Evolutionary conservation across 192 early-diverging fungal species (phyloP), one percentile per base, ranked within the genome.

Genomic region (Cetraspora pellucida): DNA sequence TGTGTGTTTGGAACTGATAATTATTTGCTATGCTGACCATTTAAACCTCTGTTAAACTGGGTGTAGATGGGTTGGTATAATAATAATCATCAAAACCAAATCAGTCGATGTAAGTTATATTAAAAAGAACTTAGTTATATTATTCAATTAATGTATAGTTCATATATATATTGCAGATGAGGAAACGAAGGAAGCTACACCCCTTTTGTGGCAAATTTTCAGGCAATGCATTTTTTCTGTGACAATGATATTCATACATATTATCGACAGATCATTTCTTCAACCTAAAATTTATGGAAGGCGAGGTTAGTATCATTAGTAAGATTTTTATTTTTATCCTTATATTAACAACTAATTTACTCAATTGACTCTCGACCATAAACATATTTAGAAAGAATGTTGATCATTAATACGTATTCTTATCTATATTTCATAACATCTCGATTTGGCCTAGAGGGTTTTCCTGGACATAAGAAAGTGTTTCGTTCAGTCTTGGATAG

Each of bases 401-500:
- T 79, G 49, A 83, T 83, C 50, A 59, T 87, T 4, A 69, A 75
- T 44, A 78, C 83, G n/a, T 89, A 84, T 64, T 85, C 82, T 46
- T 83, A 87, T 43, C 45, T 87, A 21, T 81, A 81, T 46, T 89
- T 89, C 45, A 81, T 86, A 47, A 84, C 82, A 0, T 82, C 84
- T 71, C 78, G 77, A 28, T 69, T 87, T 14, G 83, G 82, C 2
- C 60, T 80, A 30, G 82, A 81, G 19, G 80, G 82, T 23, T 85
- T 85, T 54, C 83, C 86, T 61, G 84, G 81, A 0, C 86, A 87
- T 59, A 83, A 89, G 70, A 81, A 86, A 9, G 83, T 83, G 10
- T 72, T 87, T 11, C 82, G 82, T 10, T 80, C 80, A 16, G 68
- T 84, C 11, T 77, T 87, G 45, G 78, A 85, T 9, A 77, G 82